Percentiles rank a stretch among this genome's conserved stretches.
Conservation (phyloP, 2,329 filamentous ascomycete genomes). For the Dactylellina leptospora region DNA sequence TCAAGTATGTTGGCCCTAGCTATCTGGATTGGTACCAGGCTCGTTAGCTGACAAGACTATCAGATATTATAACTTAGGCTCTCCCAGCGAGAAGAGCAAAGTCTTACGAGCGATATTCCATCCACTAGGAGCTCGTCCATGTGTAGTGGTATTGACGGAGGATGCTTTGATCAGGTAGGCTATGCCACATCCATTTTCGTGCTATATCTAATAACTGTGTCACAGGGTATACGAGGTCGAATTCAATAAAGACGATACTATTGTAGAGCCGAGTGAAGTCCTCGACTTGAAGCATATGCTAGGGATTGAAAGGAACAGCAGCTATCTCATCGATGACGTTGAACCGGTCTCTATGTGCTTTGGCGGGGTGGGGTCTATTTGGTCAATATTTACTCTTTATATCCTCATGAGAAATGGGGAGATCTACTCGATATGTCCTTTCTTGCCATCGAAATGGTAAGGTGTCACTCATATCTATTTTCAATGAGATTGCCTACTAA, state of each 20-base stretch:
- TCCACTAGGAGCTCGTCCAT: constrained; percentile 42
- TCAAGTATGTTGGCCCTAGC: constrained; percentile 15
- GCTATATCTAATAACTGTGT: neutral
- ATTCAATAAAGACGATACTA: constrained; percentile 31
- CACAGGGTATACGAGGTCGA: constrained; percentile 47
- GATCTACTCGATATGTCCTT: constrained; percentile 89
- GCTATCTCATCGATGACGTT: constrained; percentile 93
- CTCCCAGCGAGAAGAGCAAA: constrained; percentile 14
- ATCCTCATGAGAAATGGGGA: constrained; percentile 94
- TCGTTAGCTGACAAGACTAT: neutral
- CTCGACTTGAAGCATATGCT: constrained; percentile 88
- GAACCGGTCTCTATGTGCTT: constrained; percentile 91
- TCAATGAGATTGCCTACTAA: neutral
- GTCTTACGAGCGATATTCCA: constrained; percentile 44
- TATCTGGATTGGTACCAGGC: neutral
- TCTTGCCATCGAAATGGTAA: constrained; percentile 87
- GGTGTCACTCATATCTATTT: constrained; percentile 68
- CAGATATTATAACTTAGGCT: constrained; percentile 35
- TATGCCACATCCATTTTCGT: neutral
- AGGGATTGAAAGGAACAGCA: constrained; percentile 75
- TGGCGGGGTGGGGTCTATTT: constrained; percentile 76
- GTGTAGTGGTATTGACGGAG: constrained; percentile 41
- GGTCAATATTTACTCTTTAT: constrained; percentile 97
- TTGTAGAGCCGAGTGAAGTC: constrained; percentile 45
- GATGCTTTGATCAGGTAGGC: constrained; percentile 45